Base-by-base conservation (phyloP, 345 rosid species). In the Eucalyptus polybractea region DNA sequence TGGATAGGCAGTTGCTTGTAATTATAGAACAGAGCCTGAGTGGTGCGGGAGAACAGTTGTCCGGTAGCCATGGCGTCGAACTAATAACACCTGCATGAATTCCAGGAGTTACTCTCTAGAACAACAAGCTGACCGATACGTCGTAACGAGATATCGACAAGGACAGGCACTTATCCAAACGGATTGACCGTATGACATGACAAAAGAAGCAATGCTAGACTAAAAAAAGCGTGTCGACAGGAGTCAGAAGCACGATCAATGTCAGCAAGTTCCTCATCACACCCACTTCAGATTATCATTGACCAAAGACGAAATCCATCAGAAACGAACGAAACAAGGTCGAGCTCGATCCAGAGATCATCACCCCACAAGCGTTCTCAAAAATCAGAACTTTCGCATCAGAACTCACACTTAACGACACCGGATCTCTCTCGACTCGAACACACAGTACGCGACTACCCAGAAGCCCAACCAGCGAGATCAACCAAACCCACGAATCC, bases 1-100 rank as follows among this genome's bases (percentile, higher is more conserved):
- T 97, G 99, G 88, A 97, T 93, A 6, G 99, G 99, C 88, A 96
- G 99, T 92, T 95, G 98, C 96, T 97, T 97, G 90, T 95, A 97
- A 87, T 97, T 97, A 91, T 97, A 97, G 94, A 97, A 97, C 91
- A 96, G 90, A 10, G 99, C 98, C 90, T 97, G 99, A 21, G 99
- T 97, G 54, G 95, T 94, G 60, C 94, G 93, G 27, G 99, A 97
- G 92, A 97, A 97, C 10, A 97, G 94, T 89, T 97, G 99, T 80
- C 99, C 99, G 9, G 99, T 96, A 15, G 99, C 97, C 99, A 97
- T 96, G 89, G 91, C 91, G 60, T 85, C 86, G 89, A 89, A 91
- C 87, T 87, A 50, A 91, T 89, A 90, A 86, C 90, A 92, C 83
- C 83, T 76, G 83, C 47, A 11, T 22, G 29, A 76, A 76, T 76